Evolutionary conservation across 2,329 filamentous ascomycete genomes (phyloP), one percentile per base, ranked within the genome.

Genomic region (Didymella lethalis): DNA sequence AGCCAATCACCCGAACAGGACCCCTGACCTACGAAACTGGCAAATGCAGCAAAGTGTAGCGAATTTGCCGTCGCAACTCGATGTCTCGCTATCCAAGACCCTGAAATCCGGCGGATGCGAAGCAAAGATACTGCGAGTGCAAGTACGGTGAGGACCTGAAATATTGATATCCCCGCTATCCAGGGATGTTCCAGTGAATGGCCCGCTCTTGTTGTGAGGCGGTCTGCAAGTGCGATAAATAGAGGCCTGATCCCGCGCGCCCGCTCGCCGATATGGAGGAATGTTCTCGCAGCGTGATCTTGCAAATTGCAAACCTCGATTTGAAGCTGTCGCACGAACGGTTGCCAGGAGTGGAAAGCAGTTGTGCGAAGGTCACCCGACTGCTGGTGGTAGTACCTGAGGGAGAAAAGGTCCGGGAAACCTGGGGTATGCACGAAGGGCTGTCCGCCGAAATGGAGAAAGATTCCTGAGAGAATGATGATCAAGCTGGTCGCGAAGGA

Each of bases 61-160:
- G 60, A 62, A 46, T 64, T 65, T 50, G 63, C 59, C 34, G 71
- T 59, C 26, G 41, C 57, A 29, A 56, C 65, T 54, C 64, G 67
- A 60, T 70, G 62, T 53, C 58, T 66, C 32, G 59, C 64, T 38
- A 67, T 61, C 68, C 70, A 71, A 14, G 67, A 64, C 18, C 55
- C 44, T 5, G 67, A 65, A 40, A 58, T 34, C 25, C 61, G 54
- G 18, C 63, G 62, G 36, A 58, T 43, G 32, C 64, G 56, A 11
- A 67, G 34, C 23, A 66, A 44, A 48, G 69, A 66, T 25, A 65
- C 61, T 46, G 64, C 61, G 26, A 68, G 51, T n/a, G 64, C 53
- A 46, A 65, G 62, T 29, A 70, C 64, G 14, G 64, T 64, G 38
- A 65, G 54, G 38, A 68, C 49, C 28, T 65, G 64, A 28, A 50